Evolutionary conservation across 78 protist species (phyloP), one percentile per base, ranked within the genome.

Genomic region (Isochrysis galbana): DNA sequence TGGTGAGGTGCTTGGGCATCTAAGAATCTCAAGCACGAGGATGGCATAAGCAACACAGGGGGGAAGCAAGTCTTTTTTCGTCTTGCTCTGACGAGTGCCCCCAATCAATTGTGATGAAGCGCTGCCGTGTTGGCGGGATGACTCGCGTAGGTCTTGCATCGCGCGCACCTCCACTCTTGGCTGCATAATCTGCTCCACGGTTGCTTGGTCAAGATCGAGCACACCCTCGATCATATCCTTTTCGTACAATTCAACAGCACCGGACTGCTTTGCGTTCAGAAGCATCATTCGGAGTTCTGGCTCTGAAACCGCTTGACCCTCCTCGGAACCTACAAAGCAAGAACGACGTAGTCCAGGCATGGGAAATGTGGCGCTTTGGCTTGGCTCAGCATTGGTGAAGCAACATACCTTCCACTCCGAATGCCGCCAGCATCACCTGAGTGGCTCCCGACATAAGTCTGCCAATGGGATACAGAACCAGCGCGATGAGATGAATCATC

Each of bases 211-310:
- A 17, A 80, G 51, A 23, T 80, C 88, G 47, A 80, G 88, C 34
- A 80, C 88, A 39, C 88, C 88, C 38, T 80, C 88, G 55, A 80
- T 80, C 88, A 80, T 80, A 17, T 80, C 88, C 25, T 61, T 7
- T 54, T 92, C 90, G 25, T 44, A 39, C 22, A 41, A 3, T 14
- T 46, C 55, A 55, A 92, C 47, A 2, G 91, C 23, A 42, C 70
- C 91, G 14, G 91, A 39, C 39, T 46, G 39, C n/a, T 21, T 26
- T 5, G 89, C 93, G 41, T 36, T 21, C 83, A 21, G 7, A 1
- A 34, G 80, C 51, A 42, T 41, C 48, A 69, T 44, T 11, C 54
- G 80, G 80, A 83, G 39, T 90, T 48, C 94, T 4, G 61, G 82
- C 47, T n/a, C 39, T n/a, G 46, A 11, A 14, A 83, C 80, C 67